Conservation (phyloP, 1,284 basidiomycete species). For the Irpex rosettiformis region DNA sequence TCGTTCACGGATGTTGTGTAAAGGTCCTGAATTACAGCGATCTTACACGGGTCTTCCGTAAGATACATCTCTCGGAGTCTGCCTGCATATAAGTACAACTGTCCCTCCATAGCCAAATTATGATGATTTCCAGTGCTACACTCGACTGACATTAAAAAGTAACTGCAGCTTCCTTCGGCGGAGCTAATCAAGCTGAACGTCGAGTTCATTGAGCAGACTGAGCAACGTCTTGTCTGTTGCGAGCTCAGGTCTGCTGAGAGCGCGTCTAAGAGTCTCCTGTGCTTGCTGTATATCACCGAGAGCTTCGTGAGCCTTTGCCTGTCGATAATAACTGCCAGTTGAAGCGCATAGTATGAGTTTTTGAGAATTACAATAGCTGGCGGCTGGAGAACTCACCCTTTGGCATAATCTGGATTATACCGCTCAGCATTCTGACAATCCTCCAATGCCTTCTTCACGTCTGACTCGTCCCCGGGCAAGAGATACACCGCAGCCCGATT, state of each 20-base stretch:
- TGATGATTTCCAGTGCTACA: too few species aligned
- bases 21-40: too few species aligned
- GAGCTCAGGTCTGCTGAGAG: background rate
- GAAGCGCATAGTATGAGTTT: too few species aligned
- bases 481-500: slow-evolving; percentile 21
- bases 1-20: too few species aligned
- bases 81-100: too few species aligned
- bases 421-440: background rate
- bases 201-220: slow-evolving; percentile 3
- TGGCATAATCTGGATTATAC: slow-evolving; percentile 1
- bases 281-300: background rate
- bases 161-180: background rate
- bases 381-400: slow-evolving; percentile 9
- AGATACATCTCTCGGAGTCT: too few species aligned
- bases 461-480: background rate
- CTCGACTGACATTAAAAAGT: too few species aligned
- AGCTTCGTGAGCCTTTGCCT: background rate
- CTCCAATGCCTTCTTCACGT: slow-evolving; percentile 1
- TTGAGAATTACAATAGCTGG: too few species aligned
- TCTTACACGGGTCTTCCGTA: too few species aligned
- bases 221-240: background rate
- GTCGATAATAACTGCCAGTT: background rate
- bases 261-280: background rate
- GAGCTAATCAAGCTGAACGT: background rate
- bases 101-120: too few species aligned